Conservation (phyloP, 305 asterid genomes). For the Solanum hybrid region DNA sequence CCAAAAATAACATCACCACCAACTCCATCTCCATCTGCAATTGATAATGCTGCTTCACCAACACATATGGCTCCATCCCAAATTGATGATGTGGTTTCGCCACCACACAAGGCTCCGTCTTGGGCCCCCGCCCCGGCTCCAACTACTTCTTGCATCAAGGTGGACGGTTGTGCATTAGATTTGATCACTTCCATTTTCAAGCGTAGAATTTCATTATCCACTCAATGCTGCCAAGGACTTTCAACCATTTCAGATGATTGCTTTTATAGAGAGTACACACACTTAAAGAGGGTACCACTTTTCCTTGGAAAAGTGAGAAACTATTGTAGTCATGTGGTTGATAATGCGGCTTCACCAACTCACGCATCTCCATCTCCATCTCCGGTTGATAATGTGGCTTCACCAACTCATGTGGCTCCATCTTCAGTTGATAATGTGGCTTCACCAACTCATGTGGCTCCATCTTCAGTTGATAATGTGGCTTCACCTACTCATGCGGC, state of each 20-base stretch:
- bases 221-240: neutral
- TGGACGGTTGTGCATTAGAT: neutral
- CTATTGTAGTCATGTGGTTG: neutral
- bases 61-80: neutral
- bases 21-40: neutral
- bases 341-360: neutral
- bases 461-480: neutral
- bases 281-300: neutral
- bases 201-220: neutral
- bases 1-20: neutral
- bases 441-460: neutral
- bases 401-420: neutral
- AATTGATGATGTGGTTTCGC: neutral
- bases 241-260: neutral
- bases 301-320: neutral
- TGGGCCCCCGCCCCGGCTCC: neutral
- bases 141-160: neutral
- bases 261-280: neutral
- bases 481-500: neutral
- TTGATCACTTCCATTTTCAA: neutral
- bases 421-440: too few relatives aligned
- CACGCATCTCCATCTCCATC: too few relatives aligned
- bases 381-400: neutral
- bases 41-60: neutral
- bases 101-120: neutral